phyloP scores from a whole-genome alignment of 1,284 basidiomycete species.

The Irpex rosettiformis region DNA sequence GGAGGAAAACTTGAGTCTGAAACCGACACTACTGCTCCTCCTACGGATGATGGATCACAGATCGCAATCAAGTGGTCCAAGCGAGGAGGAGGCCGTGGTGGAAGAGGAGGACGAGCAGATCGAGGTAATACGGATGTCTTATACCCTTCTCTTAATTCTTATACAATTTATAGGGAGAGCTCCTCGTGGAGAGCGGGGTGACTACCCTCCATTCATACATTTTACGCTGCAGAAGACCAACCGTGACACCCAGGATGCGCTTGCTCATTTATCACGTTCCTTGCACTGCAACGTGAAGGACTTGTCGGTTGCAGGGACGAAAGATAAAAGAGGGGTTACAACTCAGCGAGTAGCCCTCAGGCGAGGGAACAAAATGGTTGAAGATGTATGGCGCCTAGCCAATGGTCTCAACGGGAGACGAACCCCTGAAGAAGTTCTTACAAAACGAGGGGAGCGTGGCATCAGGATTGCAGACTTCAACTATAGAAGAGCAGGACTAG shows the following conservation, averaged over 20 bases:
- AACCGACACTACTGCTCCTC: slow-evolving; percentile 51
- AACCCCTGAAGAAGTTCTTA: slow-evolving; percentile 54
- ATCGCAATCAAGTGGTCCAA: slow-evolving; percentile 75
- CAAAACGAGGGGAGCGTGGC: slow-evolving; percentile 83
- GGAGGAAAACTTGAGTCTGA: slow-evolving; percentile 82
- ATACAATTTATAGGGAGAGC: slow-evolving; percentile 24
- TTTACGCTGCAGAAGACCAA: slow-evolving; percentile 98
- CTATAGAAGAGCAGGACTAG: slow-evolving; percentile 79
- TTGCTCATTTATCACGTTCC: slow-evolving; percentile 74
- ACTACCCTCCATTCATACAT: slow-evolving; percentile 87
- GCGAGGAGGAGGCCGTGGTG: slow-evolving; percentile 40
- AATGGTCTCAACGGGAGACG: slow-evolving; percentile 66
- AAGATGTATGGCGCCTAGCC: slow-evolving; percentile 79
- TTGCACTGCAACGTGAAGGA: slow-evolving; percentile 78
- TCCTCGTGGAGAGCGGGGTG: slow-evolving; percentile 51
- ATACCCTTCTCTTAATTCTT: neutral
- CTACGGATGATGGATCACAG: slow-evolving; percentile 60
- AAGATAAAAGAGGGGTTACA: slow-evolving; percentile 97
- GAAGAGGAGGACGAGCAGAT: slow-evolving; percentile 37
- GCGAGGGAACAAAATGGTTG: slow-evolving; percentile 75
- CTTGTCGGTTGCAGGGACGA: slow-evolving; percentile 91
- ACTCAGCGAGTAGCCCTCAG: slow-evolving; percentile 88
- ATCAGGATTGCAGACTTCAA: slow-evolving; percentile 86
- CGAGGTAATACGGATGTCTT: slow-evolving; percentile 23
- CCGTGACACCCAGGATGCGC: slow-evolving; percentile 94